A percentile compares a stretch with the other conserved stretches of the same genome.
Evolutionary conservation across 306 rosid genomes (phyloP).

Genomic region (Sicyos baderoa): DNA sequence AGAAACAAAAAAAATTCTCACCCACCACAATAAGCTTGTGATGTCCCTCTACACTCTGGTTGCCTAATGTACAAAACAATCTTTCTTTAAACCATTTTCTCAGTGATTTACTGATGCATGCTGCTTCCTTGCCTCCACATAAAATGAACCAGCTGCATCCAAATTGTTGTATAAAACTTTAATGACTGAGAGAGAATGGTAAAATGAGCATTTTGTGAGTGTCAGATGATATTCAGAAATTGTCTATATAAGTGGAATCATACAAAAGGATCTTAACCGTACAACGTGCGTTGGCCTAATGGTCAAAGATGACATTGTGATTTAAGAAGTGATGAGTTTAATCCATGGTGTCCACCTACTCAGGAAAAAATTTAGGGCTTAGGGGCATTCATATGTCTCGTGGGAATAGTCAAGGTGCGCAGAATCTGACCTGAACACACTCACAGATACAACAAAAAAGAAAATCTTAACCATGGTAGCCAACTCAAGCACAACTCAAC

Average conservation of each 20-base stretch:
- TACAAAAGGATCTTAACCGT: neutral
- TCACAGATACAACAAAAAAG: no score
- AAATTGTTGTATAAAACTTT: neutral
- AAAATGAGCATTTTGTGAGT: neutral
- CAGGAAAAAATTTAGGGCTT: no score
- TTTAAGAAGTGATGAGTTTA: no score
- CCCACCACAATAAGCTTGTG: slow-evolving; percentile 5
- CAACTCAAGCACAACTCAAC: neutral
- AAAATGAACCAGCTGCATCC: slow-evolving; percentile 5
- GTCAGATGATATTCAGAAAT: neutral
- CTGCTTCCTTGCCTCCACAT: slow-evolving; percentile 6
- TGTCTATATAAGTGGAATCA: neutral
- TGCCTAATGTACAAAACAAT: slow-evolving; percentile 7
- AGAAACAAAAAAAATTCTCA: slow-evolving; percentile 4
- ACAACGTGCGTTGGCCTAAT: no score
- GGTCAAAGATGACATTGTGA: no score
- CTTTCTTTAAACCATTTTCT: neutral
- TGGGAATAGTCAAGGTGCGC: no score
- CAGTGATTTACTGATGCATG: neutral
- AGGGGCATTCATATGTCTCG: no score
- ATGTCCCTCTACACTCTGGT: neutral
- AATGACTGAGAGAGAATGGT: neutral
- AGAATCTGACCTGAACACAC: no score
- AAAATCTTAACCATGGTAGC: neutral
- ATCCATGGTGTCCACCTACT: no score